Evolutionary conservation across 305 asterid genomes (phyloP), one percentile per base, ranked within the genome.

Genomic region (Fraxinus paxiana): DNA sequence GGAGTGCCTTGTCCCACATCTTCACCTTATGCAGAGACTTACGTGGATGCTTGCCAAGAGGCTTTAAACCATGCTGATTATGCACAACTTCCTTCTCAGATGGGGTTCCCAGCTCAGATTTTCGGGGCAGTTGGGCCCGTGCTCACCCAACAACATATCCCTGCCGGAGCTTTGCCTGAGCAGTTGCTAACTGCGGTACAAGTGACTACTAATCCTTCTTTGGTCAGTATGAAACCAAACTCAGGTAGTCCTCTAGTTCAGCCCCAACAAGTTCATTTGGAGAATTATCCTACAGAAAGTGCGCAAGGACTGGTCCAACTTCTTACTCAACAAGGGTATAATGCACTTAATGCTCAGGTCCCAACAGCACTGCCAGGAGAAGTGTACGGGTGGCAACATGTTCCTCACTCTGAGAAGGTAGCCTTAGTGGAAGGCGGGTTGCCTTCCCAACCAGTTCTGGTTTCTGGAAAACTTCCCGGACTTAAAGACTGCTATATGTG

Each of bases 401-500:
- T 87, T 79, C 90, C 86, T 31, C 93, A 87, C 65, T 82, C 89
- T 22, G 97, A 93, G 81, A 92, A 89, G 79, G 76, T 87, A 43
- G 79, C 85, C 51, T 78, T 85, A 22, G 76, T 91, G 46, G 97
- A 93, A 81, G 92, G 89, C 37, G 82, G 87, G 41, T 61, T 82
- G 80, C 82, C 91, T 82, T 88, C 86, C 70, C 93, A 89, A 51
- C 90, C 85, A 75, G 86, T 73, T 82, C 73, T 78, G 18, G 86
- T 86, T 79, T 85, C 91, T 71, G 97, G 88, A 72, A 85, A 81
- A 63, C 77, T 79, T 30, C 74, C 87, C 43, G 82, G 78, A 80
- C 81, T 86, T 17, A 96, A 90, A 73, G 97, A 91, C 82, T 94
- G 99, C 86, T 83, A 82, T 24, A 87, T 96, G 98, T 94, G 99